Evolutionary conservation across 495 filamentous ascomycete species (phyloP), one percentile per base, ranked within the genome.

Genomic region (Hyaloscypha finlandica): DNA sequence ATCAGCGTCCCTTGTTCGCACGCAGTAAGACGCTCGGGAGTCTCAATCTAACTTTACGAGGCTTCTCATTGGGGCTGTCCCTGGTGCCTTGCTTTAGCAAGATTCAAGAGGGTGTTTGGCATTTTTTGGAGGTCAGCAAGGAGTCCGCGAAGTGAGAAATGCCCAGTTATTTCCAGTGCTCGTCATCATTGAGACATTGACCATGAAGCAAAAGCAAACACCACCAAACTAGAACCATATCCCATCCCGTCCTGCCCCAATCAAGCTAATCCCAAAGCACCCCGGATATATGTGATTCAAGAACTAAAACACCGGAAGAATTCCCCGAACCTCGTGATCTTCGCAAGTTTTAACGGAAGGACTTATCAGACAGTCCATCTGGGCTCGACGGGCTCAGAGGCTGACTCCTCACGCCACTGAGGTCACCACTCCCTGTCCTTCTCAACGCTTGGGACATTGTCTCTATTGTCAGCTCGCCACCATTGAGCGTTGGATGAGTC

Each of bases 391-490:
- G 85, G 76, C 87, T 91, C 42, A 84, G 73, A 16, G 88, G 84
- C 58, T 86, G 84, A 75, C 88, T 90, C 68, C 83, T 78, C 52
- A 82, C 76, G 37, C 82, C 83, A 66, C 85, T 85, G 70, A 96
- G 76, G 74, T 97, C 93, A 22, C 90, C 89, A 77, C 90, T 94
- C 11, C 86, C 90, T 4, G 92, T 95, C 77, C 90, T 88, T 75
- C 89, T 80, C 76, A 94, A 80, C 25, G 93, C 92, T 78, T 97
- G 92, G 58, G 87, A 83, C 93, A 97, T 95, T 9, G 93, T 97
- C 80, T 97, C 92, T 64, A 97, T 88, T 32, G 86, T 89, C 45
- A 96, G 77, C 68, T 96, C 93, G 0, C 91, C 90, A 22, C 74
- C 75, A 14, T 76, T 71, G 9, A 75, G 74, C 39, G 74, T 72